phyloP scores from a whole-genome alignment of 1,139 yeast genomes.

The Blastobotrys capitulatus region DNA sequence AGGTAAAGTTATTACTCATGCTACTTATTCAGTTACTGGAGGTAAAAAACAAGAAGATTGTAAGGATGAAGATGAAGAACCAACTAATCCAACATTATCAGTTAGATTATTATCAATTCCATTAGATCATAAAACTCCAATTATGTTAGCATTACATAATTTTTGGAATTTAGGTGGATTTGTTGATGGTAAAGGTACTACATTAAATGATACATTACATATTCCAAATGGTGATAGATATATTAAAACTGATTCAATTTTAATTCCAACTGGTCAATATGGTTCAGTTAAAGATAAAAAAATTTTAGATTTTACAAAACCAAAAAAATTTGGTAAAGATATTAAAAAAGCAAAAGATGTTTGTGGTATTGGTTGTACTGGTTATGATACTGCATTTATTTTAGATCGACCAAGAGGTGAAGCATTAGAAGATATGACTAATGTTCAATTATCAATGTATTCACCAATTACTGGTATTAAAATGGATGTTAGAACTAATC shows the following conservation, averaged over 20 bases:
- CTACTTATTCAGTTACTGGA: constrained; percentile 36
- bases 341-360: constrained; percentile 10
- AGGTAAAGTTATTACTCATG: constrained; percentile 41
- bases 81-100: constrained; percentile 27
- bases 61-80: constrained; percentile 1
- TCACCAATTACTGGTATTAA: constrained; percentile 12
- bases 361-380: constrained; percentile 13
- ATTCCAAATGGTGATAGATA: constrained; percentile 13
- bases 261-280: constrained; percentile 15
- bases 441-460: constrained; percentile 6
- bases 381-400: constrained; percentile 15
- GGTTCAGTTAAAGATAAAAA: constrained; percentile 9
- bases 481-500: constrained; percentile 15
- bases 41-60: neutral
- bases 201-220: constrained; percentile 12
- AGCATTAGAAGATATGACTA: neutral
- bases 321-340: constrained; percentile 13
- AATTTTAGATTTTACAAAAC: constrained; percentile 12
- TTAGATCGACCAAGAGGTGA: constrained; percentile 9
- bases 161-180: constrained; percentile 42
- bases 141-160: constrained; percentile 52
- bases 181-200: constrained; percentile 12
- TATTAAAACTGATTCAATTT: constrained; percentile 11
- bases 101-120: constrained; percentile 42
- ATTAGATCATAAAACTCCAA: constrained; percentile 38